phyloP scores from a whole-genome alignment of 441 rosid genomes.

The Theobroma grandiflorum region DNA sequence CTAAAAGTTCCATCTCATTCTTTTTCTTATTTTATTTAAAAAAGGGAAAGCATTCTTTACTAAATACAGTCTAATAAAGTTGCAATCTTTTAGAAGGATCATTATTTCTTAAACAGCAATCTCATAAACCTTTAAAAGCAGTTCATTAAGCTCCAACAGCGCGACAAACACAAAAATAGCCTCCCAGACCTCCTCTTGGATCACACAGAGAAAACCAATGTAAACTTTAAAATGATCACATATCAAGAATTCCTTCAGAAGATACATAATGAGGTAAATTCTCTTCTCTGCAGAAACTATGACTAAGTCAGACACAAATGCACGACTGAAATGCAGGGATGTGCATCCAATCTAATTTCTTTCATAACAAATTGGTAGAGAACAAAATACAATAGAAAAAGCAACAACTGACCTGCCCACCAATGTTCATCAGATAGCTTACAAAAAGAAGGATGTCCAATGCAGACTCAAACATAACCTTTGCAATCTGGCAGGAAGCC shows the following conservation, averaged over 20 bases:
- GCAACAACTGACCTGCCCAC: constrained; percentile 80
- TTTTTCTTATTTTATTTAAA: neutral
- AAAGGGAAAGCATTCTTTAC: neutral
- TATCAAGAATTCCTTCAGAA: constrained; percentile 16
- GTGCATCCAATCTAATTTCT: neutral
- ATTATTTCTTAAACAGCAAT: neutral
- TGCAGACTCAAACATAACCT: constrained; percentile 91
- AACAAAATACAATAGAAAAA: constrained; percentile 2
- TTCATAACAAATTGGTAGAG: neutral
- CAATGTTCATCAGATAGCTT: constrained; percentile 74
- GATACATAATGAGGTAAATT: neutral
- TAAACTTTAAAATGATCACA: constrained; percentile 11
- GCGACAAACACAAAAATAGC: neutral
- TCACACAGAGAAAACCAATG: neutral
- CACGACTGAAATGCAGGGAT: neutral
- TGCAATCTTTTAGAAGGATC: neutral
- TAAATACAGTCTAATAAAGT: neutral
- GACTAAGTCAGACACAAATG: neutral
- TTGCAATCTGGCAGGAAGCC: constrained; percentile 86
- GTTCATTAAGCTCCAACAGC: neutral
- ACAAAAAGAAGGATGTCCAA: constrained; percentile 78
- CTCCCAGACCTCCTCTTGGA: neutral
- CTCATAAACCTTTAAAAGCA: neutral
- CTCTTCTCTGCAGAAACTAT: neutral
- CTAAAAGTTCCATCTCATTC: neutral